phyloP scores from a whole-genome alignment of 305 asterid genomes.

The Rubia peregrina region DNA sequence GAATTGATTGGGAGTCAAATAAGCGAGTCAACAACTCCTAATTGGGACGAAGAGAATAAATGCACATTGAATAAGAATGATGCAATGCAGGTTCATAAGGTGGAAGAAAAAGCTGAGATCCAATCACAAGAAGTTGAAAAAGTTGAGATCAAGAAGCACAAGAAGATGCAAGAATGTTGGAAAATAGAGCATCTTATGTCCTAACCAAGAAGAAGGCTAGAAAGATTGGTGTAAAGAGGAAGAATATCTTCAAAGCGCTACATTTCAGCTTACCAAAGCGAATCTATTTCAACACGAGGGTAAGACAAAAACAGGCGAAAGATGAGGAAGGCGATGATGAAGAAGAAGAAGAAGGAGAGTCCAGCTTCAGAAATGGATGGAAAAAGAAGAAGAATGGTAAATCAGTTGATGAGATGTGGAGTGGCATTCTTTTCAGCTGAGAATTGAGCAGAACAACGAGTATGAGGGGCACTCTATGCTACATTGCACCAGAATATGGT shows the following conservation, averaged over 20 bases:
- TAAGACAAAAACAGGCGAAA: slow-evolving; percentile 14
- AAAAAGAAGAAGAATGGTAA: slow-evolving; percentile 45
- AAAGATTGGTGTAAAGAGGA: slow-evolving; percentile 24
- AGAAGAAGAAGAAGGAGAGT: slow-evolving; percentile 40
- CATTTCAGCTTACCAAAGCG: slow-evolving; percentile 59
- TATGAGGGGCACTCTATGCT: slow-evolving; percentile 91
- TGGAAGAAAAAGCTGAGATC: slow-evolving; percentile 34
- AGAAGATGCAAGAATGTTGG: slow-evolving; percentile 97
- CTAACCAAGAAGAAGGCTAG: slow-evolving; percentile 35
- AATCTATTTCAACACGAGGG: slow-evolving; percentile 33
- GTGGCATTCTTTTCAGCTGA: slow-evolving; percentile 77
- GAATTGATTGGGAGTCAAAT: slow-evolving; percentile 97
- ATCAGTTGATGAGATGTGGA: slow-evolving; percentile 59
- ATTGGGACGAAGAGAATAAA: slow-evolving; percentile 69
- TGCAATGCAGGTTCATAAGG: slow-evolving; percentile 21
- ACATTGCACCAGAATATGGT: slow-evolving; percentile 77
- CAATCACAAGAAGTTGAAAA: slow-evolving; percentile 25
- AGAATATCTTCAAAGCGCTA: slow-evolving; percentile 37
- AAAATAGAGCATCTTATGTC: slow-evolving; percentile 71
- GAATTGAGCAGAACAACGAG: slow-evolving; percentile 93
- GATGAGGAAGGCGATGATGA: slow-evolving; percentile 24
- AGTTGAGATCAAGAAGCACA: slow-evolving; percentile 33
- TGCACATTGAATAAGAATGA: slow-evolving; percentile 13
- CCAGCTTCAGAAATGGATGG: slow-evolving; percentile 65
- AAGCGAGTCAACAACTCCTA: slow-evolving; percentile 33